Conservation (phyloP, 176 grass and related monocot species). For the Tillandsia fasciculata region DNA sequence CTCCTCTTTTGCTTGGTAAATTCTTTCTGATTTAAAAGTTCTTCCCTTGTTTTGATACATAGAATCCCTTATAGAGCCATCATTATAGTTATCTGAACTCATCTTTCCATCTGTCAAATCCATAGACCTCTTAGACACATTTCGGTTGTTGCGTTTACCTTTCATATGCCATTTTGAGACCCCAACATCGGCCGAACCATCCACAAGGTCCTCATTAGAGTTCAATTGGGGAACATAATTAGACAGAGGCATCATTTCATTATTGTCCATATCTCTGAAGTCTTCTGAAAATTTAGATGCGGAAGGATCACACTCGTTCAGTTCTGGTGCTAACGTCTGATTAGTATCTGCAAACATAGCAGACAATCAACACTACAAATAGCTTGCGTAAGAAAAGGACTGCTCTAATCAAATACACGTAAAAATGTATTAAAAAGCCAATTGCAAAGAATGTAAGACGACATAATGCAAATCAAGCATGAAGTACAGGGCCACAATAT, state of each 20-base stretch:
- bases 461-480: background rate
- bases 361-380: background rate
- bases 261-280: conserved; percentile 42
- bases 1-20: conserved; percentile 58
- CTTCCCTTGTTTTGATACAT: conserved; percentile 27
- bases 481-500: too few relatives aligned
- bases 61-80: conserved; percentile 28
- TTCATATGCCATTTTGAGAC: conserved; percentile 92
- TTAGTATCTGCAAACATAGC: conserved; percentile 36
- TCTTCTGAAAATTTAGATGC: conserved; percentile 37
- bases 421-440: background rate
- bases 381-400: background rate
- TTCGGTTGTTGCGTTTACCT: conserved; percentile 96
- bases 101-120: conserved; percentile 34
- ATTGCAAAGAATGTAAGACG: background rate
- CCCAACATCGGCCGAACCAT: conserved; percentile 52
- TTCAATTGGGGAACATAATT: conserved; percentile 34
- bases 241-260: conserved; percentile 25
- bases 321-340: conserved; percentile 31
- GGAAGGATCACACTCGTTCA: conserved; percentile 27
- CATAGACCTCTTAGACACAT: conserved; percentile 34
- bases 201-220: conserved; percentile 39
- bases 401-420: background rate
- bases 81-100: conserved; percentile 47
- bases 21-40: conserved; percentile 24